Evolutionary conservation across 441 rosid genomes (phyloP), one percentile per base, ranked within the genome.

Genomic region (Rhodomyrtus psidioides): DNA sequence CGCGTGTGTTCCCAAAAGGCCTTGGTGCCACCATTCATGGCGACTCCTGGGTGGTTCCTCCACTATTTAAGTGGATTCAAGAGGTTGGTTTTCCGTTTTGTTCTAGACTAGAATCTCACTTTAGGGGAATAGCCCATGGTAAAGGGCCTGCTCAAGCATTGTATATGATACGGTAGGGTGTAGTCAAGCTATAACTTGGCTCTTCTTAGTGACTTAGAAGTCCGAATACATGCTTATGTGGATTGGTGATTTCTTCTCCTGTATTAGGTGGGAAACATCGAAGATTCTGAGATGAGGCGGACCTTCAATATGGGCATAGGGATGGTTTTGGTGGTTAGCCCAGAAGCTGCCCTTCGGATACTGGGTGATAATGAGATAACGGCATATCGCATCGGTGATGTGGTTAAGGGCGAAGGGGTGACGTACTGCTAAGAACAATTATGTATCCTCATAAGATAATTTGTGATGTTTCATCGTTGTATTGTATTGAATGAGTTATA

Each of bases 251-350:
- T 85, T 28, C 82, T 83, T 5, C 8, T 84, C 44, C 42, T 85
- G 60, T 88, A 21, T 21, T 44, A 96, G 98, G 92, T 90, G 62
- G 99, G 98, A 86, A 90, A 81, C 23, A 93, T 96, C 84, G 98
- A 94, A 89, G 96, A 95, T 65, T 89, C 90, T 39, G 99, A 95
- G 93, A 97, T 97, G 99, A 91, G 93, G 81, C 93, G 98, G 81
- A 96, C 99, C 26, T 97, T 96, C 86, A 96, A 97, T 89, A 89
- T 95, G 96, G 99, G 99, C 28, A 93, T 96, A 53, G 99, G 98
- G 86, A 94, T 97, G 99, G 99, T 96, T 17, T 83, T 97, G 55
- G 92, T 94, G 23, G 93, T 93, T 56, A 93, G 89, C 81, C 88
- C 92, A 59, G 99, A 94, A 83, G 98, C 96, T 12, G 91, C 97